Evolutionary conservation across 495 filamentous ascomycete genomes (phyloP).

Genomic region (Parachaetomium inaequale): DNA sequence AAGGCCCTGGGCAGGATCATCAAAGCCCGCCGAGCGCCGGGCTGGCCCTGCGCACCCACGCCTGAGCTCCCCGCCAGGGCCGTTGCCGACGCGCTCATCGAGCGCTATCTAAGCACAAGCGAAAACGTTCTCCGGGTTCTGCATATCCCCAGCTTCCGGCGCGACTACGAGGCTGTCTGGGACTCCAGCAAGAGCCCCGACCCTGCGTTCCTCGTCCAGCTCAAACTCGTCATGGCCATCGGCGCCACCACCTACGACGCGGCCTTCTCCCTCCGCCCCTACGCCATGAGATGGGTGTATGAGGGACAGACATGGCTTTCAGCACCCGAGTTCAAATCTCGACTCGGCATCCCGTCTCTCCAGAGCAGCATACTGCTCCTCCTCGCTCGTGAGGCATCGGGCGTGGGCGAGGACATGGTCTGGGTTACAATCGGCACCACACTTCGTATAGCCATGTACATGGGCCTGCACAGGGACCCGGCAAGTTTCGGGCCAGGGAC

Average conservation of each 20-base stretch:
- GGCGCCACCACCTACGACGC: conserved; percentile 23
- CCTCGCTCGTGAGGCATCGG: conserved; percentile 22
- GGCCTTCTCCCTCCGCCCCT: conserved; percentile 23
- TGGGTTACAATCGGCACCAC: conserved; percentile 20
- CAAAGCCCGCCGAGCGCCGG: conserved; percentile 19
- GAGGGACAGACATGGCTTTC: conserved; percentile 28
- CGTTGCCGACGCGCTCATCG: conserved; percentile 45
- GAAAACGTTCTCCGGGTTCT: conserved; percentile 52
- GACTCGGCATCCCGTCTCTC: conserved; percentile 16
- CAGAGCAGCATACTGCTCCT: conserved; percentile 24
- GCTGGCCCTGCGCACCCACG: conserved; percentile 20
- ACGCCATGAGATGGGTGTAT: conserved; percentile 25
- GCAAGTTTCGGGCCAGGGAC: conserved; percentile 18
- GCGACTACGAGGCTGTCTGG: conserved; percentile 38
- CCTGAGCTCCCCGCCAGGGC: conserved; percentile 43
- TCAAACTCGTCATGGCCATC: conserved; percentile 30
- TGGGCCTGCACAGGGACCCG: conserved; percentile 29
- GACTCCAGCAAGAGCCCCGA: conserved; percentile 21
- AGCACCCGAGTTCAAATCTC: conserved; percentile 24
- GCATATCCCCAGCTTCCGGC: conserved; percentile 53
- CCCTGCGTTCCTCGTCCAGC: conserved; percentile 19
- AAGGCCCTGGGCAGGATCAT: conserved; percentile 30
- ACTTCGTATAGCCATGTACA: conserved; percentile 27
- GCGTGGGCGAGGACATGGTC: conserved; percentile 23
- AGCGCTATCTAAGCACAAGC: conserved; percentile 45